Conservation (phyloP, 371 early-diverging fungal genomes). For the Ordospora pajunii region DNA sequence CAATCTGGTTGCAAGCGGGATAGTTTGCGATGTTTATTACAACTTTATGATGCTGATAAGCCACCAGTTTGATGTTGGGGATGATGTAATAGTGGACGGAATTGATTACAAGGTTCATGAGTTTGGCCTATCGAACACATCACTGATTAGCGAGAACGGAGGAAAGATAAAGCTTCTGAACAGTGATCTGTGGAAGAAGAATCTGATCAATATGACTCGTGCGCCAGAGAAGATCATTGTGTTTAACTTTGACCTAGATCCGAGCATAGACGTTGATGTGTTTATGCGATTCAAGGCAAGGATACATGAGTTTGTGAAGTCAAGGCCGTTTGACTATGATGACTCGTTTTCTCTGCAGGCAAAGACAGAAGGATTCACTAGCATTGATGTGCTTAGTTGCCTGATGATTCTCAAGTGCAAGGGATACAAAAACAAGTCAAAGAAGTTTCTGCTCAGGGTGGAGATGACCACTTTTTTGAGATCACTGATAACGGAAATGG, state of each 20-base stretch:
- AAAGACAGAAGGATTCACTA: conserved; percentile 31
- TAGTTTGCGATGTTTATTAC: conserved; percentile 50
- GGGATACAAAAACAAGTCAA: conserved; percentile 51
- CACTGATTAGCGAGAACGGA: conserved; percentile 53
- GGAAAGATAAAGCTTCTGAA: conserved; percentile 61
- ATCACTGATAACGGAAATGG: conserved; percentile 29
- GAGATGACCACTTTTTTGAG: conserved; percentile 53
- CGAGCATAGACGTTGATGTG: conserved; percentile 24
- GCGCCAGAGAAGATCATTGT: conserved; percentile 60
- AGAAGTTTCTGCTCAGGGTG: conserved; percentile 55
- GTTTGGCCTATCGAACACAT: conserved; percentile 55
- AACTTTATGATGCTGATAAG: conserved; percentile 56
- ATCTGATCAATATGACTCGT: conserved; percentile 59
- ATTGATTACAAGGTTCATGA: conserved; percentile 52
- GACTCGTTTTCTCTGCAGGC: conserved; percentile 57
- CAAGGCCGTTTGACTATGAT: conserved; percentile 50
- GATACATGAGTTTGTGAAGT: conserved; percentile 50
- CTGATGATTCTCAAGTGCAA: conserved; percentile 53
- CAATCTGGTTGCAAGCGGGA: conserved; percentile 54
- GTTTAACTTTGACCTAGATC: conserved; percentile 50
- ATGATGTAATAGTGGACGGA: conserved; percentile 59
- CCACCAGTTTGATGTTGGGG: conserved; percentile 62
- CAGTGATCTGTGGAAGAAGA: conserved; percentile 56
- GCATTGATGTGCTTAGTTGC: conserved; percentile 50
- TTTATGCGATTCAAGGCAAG: conserved; percentile 45